Evolutionary conservation across 441 rosid species (phyloP), one percentile per base, ranked within the genome.

Genomic region (Macaranga tanarius): DNA sequence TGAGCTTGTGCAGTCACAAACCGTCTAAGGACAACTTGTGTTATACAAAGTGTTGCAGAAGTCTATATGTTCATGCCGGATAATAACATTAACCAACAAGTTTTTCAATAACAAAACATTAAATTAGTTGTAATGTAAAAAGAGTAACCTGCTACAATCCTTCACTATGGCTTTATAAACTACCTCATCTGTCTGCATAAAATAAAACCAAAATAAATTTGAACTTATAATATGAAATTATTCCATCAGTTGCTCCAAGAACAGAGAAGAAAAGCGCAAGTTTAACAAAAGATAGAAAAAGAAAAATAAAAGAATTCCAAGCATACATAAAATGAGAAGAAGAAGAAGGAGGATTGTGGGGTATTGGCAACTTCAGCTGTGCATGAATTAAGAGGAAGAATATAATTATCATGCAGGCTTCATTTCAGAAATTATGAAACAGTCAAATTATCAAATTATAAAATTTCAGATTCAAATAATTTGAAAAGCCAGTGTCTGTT

Each of bases 101-200:
- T n/a, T 57, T 16, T 22, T 75, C n/a, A n/a, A n/a, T n/a, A n/a
- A n/a, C n/a, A n/a, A n/a, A n/a, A n/a, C n/a, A n/a, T n/a, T n/a
- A n/a, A n/a, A n/a, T n/a, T n/a, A n/a, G n/a, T n/a, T n/a, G n/a
- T n/a, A n/a, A n/a, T n/a, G n/a, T n/a, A n/a, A n/a, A n/a, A n/a
- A n/a, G n/a, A n/a, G n/a, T n/a, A n/a, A n/a, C n/a, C n/a, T n/a
- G n/a, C n/a, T n/a, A 44, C 89, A 74, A 81, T 89, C 87, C 78
- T 85, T 87, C 69, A 90, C 95, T 55, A 85, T 65, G 74, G 96
- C 99, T 86, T 95, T 97, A 75, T 83, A 91, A 61, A 92, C 90
- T 16, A 89, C 82, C 83, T 95, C 98, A 80, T 95, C 97, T 2
- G 89, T 90, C 98, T 95, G 75, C 72, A n/a, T n/a, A 86, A 62